phyloP scores from a whole-genome alignment of 2,329 filamentous ascomycete genomes.

The Hymenoscyphus fraxineus region DNA sequence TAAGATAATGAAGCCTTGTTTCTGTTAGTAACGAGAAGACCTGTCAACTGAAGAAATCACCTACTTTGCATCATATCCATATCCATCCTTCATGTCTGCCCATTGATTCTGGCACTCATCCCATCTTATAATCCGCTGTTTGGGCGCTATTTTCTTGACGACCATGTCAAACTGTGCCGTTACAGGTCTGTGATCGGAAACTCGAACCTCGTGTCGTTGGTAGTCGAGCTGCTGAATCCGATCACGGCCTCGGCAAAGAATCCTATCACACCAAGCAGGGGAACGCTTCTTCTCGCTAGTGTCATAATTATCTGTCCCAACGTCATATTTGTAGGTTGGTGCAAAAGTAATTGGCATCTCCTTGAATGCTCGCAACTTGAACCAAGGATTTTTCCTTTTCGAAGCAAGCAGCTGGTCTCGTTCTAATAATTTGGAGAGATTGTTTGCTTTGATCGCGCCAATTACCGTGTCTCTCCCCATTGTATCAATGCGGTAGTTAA shows the following conservation, averaged over 20 bases:
- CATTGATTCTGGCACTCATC: slow-evolving; percentile 73
- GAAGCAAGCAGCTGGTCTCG: slow-evolving; percentile 90
- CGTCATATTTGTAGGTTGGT: slow-evolving; percentile 98
- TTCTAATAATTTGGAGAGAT: slow-evolving; percentile 81
- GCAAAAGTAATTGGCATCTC: slow-evolving; percentile 88
- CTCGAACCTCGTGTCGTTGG: slow-evolving; percentile 78
- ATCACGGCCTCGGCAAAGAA: slow-evolving; percentile 78
- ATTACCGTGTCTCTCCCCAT: slow-evolving; percentile 94
- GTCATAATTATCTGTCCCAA: slow-evolving; percentile 91
- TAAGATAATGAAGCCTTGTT: slow-evolving; percentile 59
- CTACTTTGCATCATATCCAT: slow-evolving; percentile 75
- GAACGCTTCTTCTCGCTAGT: slow-evolving; percentile 90
- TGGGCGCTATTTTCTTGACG: slow-evolving; percentile 74
- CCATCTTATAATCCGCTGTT: slow-evolving; percentile 63
- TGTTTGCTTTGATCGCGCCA: slow-evolving; percentile 74
- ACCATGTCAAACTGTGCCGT: slow-evolving; percentile 79
- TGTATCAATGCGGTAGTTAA: slow-evolving; percentile 97
- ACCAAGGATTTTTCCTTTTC: slow-evolving; percentile 82
- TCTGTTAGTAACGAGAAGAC: slow-evolving; percentile 11
- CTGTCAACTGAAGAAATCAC: slow-evolving; percentile 35
- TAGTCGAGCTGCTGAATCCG: slow-evolving; percentile 87
- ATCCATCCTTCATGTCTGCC: slow-evolving; percentile 63
- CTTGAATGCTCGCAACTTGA: slow-evolving; percentile 83
- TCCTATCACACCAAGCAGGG: slow-evolving; percentile 93
- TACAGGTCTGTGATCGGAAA: slow-evolving; percentile 91